Conservation (phyloP, 2,329 filamentous ascomycete genomes). For the Passalora sequoiae region DNA sequence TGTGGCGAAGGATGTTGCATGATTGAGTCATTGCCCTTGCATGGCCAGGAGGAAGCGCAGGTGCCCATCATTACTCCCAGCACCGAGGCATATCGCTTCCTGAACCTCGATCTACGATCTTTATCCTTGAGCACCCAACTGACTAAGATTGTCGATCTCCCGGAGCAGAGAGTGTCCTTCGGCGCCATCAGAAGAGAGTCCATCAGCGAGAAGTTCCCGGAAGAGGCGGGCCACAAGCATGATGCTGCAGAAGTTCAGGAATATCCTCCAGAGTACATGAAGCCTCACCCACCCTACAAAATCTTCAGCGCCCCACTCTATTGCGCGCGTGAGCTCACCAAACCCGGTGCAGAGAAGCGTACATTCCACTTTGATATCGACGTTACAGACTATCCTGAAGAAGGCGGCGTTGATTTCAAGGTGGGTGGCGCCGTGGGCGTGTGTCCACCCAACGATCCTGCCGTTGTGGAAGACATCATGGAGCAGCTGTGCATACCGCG, state of each 20-base stretch:
- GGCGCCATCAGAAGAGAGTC: slow-evolving; percentile 27
- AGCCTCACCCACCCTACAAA: slow-evolving; percentile 88
- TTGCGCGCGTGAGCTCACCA: slow-evolving; percentile 79
- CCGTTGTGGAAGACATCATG: slow-evolving; percentile 75
- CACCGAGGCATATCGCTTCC: slow-evolving; percentile 76
- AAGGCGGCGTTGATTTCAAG: slow-evolving; percentile 84
- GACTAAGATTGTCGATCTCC: slow-evolving; percentile 65
- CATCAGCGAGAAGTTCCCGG: slow-evolving; percentile 54
- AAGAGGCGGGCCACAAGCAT: slow-evolving; percentile 40
- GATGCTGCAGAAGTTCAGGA: slow-evolving; percentile 40
- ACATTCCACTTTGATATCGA: slow-evolving; percentile 98
- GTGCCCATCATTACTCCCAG: slow-evolving; percentile 58
- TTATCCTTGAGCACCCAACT: slow-evolving; percentile 66
- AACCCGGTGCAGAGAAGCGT: slow-evolving; percentile 83
- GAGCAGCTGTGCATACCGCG: slow-evolving; percentile 75
- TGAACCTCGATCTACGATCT: slow-evolving; percentile 69
- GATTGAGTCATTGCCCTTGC: slow-evolving; percentile 50
- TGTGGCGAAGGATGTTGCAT: slow-evolving; percentile 62
- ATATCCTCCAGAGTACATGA: slow-evolving; percentile 82
- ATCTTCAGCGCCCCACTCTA: slow-evolving; percentile 87
- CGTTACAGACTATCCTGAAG: slow-evolving; percentile 85
- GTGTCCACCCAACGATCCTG: slow-evolving; percentile 75
- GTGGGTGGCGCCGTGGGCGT: slow-evolving; percentile 94
- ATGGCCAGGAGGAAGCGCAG: slow-evolving; percentile 41
- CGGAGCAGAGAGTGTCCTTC: slow-evolving; percentile 64